Evolutionary conservation across 2,329 filamentous ascomycete genomes (phyloP), one percentile per base, ranked within the genome.

Genomic region (Fusarium metavorans): DNA sequence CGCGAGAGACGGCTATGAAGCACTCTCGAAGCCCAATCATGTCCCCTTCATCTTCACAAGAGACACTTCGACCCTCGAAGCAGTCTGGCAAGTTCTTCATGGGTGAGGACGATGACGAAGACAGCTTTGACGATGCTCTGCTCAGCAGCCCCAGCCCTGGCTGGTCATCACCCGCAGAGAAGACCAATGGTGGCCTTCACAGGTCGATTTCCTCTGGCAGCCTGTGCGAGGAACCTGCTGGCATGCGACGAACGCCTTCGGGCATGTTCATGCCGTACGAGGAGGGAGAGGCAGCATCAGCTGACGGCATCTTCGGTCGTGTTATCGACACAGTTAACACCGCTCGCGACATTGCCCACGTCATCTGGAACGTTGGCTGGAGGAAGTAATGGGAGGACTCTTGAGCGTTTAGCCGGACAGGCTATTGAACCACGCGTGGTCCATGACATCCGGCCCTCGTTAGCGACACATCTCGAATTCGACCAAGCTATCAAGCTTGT

Each of bases 201-300:
- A 85, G 87, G 67, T 86, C 88, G 23, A 78, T 84, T n/a, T 89
- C 89, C 27, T 82, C 85, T 45, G 82, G 81, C 78, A 87, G 85
- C 70, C 82, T 89, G n/a, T 82, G 80, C n/a, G 85, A 84, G 23
- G 87, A 90, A 68, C 85, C 87, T 50, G 85, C 83, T 20, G 92
- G 92, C 62, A 92, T 97, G 87, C 91, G 92, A 72, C 89, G 95
- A 76, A 97, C 94, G 23, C 87, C 91, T 60, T 97, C 94, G 43
- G 95, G 95, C 76, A 97, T 97, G 94, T 93, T 97, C 78, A 95
- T 97, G 93, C 94, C 95, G 9, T 93, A 92, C 77, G 93, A 95
- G 76, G 93, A 95, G 76, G 91, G 91, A 70, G 93, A 95, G 74
- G 86, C 83, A 80, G 87, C 82, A 56, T 85, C 87, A 70, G 90